Evolutionary conservation across 441 rosid genomes (phyloP).

Genomic region (Biscutella auriculata): DNA sequence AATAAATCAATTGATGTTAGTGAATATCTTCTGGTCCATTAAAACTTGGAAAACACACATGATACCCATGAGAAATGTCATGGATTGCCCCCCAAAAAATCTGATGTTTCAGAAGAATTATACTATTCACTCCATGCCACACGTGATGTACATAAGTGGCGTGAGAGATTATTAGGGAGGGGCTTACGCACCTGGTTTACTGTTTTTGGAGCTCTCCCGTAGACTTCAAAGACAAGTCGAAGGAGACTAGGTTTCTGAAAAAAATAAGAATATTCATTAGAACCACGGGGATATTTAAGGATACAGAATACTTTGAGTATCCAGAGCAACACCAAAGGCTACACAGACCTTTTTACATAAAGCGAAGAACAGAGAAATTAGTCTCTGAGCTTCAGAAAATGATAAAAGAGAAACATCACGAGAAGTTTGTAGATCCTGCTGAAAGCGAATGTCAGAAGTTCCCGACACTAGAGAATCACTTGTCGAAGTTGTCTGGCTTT

Average conservation of each 20-base stretch:
- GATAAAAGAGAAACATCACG: constrained; percentile 46
- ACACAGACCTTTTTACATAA: constrained; percentile 80
- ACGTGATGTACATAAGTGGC: neutral
- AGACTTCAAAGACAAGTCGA: constrained; percentile 66
- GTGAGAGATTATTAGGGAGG: neutral
- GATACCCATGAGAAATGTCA: neutral
- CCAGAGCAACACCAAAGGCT: constrained; percentile 3
- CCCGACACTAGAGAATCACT: constrained; percentile 48
- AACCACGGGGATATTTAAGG: neutral
- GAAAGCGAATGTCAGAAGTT: constrained; percentile 37
- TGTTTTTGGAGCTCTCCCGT: constrained; percentile 67
- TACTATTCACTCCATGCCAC: neutral
- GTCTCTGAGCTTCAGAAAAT: constrained; percentile 74
- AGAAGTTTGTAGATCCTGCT: constrained; percentile 31
- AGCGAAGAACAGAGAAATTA: constrained; percentile 79
- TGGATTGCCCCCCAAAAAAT: neutral
- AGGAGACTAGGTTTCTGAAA: constrained; percentile 86
- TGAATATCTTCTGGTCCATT: constrained; percentile 1
- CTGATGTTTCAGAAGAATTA: neutral
- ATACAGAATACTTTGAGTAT: neutral
- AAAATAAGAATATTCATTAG: constrained; percentile 17
- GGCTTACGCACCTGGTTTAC: constrained; percentile 65
- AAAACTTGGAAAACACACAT: neutral
- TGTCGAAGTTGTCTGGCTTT: constrained; percentile 42
- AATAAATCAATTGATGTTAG: constrained; percentile 1